Evolutionary conservation across 1,284 basidiomycete genomes (phyloP).

Genomic region (Marasmius sp.): DNA sequence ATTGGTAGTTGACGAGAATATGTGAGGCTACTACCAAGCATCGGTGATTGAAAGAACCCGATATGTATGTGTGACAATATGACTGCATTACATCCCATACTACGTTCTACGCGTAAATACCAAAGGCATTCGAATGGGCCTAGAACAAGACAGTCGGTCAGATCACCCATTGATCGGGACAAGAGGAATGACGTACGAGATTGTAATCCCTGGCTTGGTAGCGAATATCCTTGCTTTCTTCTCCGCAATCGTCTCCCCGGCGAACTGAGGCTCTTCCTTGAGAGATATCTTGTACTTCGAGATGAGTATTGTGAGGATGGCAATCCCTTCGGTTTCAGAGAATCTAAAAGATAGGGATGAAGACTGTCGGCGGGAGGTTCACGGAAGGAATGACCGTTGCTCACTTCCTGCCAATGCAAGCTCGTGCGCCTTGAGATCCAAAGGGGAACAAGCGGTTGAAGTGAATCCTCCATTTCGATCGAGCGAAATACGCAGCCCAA

Average conservation of each 20-base stretch:
- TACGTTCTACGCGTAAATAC: too few relatives aligned
- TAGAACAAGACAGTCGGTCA: too few relatives aligned
- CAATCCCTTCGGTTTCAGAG: slow-evolving; percentile 48
- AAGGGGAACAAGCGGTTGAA: too few relatives aligned
- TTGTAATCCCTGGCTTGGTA: too few relatives aligned
- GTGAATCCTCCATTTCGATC: neutral
- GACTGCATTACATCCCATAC: too few relatives aligned
- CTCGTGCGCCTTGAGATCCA: slow-evolving; percentile 35
- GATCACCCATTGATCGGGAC: too few relatives aligned
- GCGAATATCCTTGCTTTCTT: slow-evolving; percentile 42
- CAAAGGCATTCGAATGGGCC: too few relatives aligned
- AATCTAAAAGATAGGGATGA: slow-evolving; percentile 30
- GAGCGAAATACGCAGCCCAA: neutral
- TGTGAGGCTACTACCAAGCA: too few relatives aligned
- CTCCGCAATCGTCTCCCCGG: slow-evolving; percentile 44
- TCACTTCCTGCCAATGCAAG: slow-evolving; percentile 54
- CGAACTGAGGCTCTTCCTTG: slow-evolving; percentile 50
- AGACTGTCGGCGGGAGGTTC: slow-evolving; percentile 5
- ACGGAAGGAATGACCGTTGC: slow-evolving; percentile 13
- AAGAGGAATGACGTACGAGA: too few relatives aligned
- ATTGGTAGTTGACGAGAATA: too few relatives aligned
- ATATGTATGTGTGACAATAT: too few relatives aligned
- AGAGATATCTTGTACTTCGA: slow-evolving; percentile 47
- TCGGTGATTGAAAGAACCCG: too few relatives aligned
- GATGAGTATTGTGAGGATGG: slow-evolving; percentile 47